phyloP scores from a whole-genome alignment of 768 basidiomycete genomes.

The Serendipita sp. region DNA sequence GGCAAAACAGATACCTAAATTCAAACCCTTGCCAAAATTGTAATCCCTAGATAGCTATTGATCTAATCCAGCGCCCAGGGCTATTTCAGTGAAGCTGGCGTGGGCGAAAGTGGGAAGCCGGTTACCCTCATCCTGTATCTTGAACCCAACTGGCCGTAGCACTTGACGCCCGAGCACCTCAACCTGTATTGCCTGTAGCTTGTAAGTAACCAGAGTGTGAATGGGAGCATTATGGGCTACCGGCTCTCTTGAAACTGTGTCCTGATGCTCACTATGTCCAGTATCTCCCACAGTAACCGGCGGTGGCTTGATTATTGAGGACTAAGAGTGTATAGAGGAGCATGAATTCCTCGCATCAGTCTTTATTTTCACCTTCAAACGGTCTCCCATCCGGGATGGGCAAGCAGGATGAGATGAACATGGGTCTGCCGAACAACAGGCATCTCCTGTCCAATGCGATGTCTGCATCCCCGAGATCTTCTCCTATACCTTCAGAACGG shows the following conservation, averaged over 20 bases:
- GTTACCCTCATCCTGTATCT: too few relatives aligned
- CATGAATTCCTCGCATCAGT: not conserved
- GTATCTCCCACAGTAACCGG: too few relatives aligned
- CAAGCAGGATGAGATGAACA: not conserved
- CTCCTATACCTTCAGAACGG: not conserved
- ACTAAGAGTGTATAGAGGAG: not conserved
- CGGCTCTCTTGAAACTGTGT: not conserved
- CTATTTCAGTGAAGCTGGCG: too few relatives aligned
- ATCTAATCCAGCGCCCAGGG: too few relatives aligned
- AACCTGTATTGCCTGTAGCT: not conserved
- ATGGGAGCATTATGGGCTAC: not conserved
- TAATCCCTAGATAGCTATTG: not conserved
- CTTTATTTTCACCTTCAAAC: not conserved
- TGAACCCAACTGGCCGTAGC: not conserved
- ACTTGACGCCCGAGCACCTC: not conserved
- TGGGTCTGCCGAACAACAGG: not conserved
- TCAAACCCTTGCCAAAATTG: constrained; percentile 15
- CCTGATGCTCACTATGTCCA: too few relatives aligned
- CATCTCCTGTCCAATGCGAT: not conserved
- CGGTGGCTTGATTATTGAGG: too few relatives aligned
- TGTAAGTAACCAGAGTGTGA: not conserved
- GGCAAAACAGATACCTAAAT: constrained; percentile 12
- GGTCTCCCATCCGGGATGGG: not conserved
- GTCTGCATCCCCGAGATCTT: not conserved
- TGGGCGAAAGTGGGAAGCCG: not conserved